Percentiles rank a stretch among this genome's conserved stretches.
Evolutionary conservation across 202 grass and related monocot species (phyloP).

Genomic region (Carex sylvatica): DNA sequence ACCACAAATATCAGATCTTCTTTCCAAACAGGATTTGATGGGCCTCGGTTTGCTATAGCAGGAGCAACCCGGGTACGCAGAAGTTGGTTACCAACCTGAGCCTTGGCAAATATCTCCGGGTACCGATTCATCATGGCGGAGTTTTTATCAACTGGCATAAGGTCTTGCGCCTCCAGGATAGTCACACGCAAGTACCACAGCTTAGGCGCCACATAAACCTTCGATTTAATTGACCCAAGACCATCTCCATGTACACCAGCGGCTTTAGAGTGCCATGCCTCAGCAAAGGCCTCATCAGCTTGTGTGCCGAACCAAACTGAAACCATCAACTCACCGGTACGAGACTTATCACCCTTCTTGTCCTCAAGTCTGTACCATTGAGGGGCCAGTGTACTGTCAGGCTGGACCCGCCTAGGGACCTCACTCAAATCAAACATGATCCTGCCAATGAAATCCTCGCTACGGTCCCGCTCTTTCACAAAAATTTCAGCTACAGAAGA

Average conservation of each 20-base stretch:
- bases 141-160: constrained; percentile 48
- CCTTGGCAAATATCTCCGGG: constrained; percentile 67
- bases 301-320: constrained; percentile 85
- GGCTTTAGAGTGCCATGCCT: constrained; percentile 87
- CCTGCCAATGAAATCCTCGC: constrained; percentile 65
- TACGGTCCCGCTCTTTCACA: constrained; percentile 51
- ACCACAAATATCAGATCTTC: constrained; percentile 91
- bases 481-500: constrained; percentile 67
- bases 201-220: constrained; percentile 94
- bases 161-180: constrained; percentile 67
- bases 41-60: constrained; percentile 35
- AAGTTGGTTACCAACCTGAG: constrained; percentile 61
- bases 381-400: constrained; percentile 82
- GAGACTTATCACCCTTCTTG: constrained; percentile 55
- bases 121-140: constrained; percentile 37
- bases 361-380: constrained; percentile 91
- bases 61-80: constrained; percentile 48
- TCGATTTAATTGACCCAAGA: constrained; percentile 75
- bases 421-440: constrained; percentile 81
- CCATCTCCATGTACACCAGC: constrained; percentile 70
- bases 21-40: constrained; percentile 68
- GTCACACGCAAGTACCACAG: constrained; percentile 84
- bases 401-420: constrained; percentile 68
- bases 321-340: constrained; percentile 54
- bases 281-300: constrained; percentile 83